Evolutionary conservation across 2,329 filamentous ascomycete species (phyloP), one percentile per base, ranked within the genome.

Genomic region (Triangularia setosa): DNA sequence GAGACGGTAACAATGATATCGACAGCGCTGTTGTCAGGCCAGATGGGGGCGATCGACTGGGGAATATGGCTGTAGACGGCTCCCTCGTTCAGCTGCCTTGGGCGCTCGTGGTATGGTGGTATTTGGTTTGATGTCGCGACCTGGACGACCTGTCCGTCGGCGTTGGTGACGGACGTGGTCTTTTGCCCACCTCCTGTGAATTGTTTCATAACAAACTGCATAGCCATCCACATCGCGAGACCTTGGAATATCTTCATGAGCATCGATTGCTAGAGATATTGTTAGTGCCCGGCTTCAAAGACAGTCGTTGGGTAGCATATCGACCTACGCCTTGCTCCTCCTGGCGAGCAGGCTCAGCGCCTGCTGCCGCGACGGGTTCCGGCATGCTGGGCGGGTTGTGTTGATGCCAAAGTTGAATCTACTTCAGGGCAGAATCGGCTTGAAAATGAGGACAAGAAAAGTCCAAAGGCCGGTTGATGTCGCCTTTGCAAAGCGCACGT

Each of bases 1-100:
- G 93, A 94, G 62, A 98, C 85, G 71, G 94, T 95, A 74, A 99
- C 85, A 69, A 86, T 82, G 71, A 99, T 87, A 76, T 99, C 95
- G 70, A 99, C 78, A 65, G 86, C 80, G 72, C 87, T 91, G 74
- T 95, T 87, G 57, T 84, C 80, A 2, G 91, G 87, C 95, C 95
- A 99, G 73, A 98, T 92, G 23, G 95, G 93, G 40, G 90, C 90
- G 66, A 97, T 82, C 63, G 83, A 84, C 69, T 88, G 83, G 1
- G 93, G 92, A 18, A 92, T 78, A 0, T 78, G 76, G 71, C 83
- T 90, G 75, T 88, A 89, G 59, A 82, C 78, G 23, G 87, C 88
- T 69, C 85, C 86, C 65, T 86, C 81, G 77, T 87, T 75, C 73
- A 88, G 79, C 65, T 77, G 74, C 65, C 81, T 76, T n/a, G 90